A percentile compares a stretch with the other conserved stretches of the same genome.
These are phyloP conservation scores for Pseudogymnoascus sp. DNA, from an alignment of 2,329 filamentous ascomycete species.

Conservation along the genomic window DNA sequence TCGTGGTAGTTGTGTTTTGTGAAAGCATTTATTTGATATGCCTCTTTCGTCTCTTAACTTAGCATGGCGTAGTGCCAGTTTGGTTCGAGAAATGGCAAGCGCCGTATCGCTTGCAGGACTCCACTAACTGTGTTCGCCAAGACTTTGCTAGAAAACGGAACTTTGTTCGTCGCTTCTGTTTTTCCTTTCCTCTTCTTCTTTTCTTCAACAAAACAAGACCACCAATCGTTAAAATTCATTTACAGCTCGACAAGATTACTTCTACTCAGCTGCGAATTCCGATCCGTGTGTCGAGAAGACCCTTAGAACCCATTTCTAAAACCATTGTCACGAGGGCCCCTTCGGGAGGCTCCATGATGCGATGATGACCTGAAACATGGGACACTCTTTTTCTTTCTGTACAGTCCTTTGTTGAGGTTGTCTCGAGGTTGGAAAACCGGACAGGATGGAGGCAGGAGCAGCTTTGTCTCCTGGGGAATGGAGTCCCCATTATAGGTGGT, in stretches of 20 bases:
- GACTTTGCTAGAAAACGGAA: constrained; percentile 9
- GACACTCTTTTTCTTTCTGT: constrained; percentile 34
- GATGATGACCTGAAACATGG: constrained; percentile 61
- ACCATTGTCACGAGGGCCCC: constrained; percentile 71
- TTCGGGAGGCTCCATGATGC: constrained; percentile 51
- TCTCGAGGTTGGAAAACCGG: neutral
- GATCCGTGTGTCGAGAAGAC: constrained; percentile 62
- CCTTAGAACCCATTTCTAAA: constrained; percentile 61
- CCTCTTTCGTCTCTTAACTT: constrained; percentile 9
- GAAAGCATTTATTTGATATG: constrained; percentile 12
- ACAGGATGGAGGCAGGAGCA: neutral
- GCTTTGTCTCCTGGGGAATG: neutral
- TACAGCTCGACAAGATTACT: constrained; percentile 44
- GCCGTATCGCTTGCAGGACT: constrained; percentile 9
- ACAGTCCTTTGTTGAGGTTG: constrained; percentile 13
- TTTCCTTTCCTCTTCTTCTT: constrained; percentile 30
- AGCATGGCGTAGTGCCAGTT: constrained; percentile 10
- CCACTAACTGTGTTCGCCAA: constrained; percentile 2
- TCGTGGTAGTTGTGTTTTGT: constrained; percentile 1
- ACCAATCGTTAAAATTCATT: constrained; percentile 63
- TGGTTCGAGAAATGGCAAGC: constrained; percentile 9
- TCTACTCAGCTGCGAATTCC: constrained; percentile 60
- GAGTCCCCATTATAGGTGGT: constrained; percentile 13
- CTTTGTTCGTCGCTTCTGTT: constrained; percentile 16
- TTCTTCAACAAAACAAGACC: constrained; percentile 48